These are phyloP conservation scores for Chloroidium sp. DNA, from an alignment of 163 green algal genomes.

Conservation along the genomic window DNA sequence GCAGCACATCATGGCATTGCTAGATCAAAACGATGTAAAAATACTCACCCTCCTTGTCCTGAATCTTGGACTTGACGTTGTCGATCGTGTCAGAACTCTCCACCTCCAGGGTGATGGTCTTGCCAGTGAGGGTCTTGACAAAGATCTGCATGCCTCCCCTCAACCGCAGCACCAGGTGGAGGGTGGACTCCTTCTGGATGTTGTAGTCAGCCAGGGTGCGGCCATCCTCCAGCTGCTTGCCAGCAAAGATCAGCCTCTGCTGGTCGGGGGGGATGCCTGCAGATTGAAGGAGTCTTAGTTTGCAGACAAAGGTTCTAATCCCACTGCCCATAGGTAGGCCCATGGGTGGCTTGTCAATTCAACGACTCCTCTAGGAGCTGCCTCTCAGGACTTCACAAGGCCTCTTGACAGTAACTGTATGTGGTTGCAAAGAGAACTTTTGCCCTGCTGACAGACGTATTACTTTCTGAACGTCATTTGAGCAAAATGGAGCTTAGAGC, in stretches of 20 bases:
- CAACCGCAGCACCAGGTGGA: conserved; percentile 73
- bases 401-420: not conserved
- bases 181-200: conserved; percentile 86
- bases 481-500: not conserved
- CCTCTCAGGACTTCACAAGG: not conserved
- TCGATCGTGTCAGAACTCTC: conserved; percentile 92
- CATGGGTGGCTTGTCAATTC: not conserved
- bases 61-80: conserved; percentile 88
- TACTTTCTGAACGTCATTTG: not conserved
- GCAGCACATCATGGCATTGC: too few species aligned
- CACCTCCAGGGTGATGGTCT: conserved; percentile 95
- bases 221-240: conserved; percentile 94
- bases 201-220: conserved; percentile 84
- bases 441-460: not conserved
- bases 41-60: conserved; percentile 80
- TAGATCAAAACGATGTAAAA: too few species aligned
- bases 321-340: not conserved
- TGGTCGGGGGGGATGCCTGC: conserved; percentile 3
- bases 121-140: conserved; percentile 41
- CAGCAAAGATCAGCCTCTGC: conserved; percentile 40
- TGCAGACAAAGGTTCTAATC: not conserved
- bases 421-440: not conserved
- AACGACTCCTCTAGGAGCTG: not conserved
- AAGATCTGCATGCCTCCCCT: conserved; percentile 60
- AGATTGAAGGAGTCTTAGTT: conserved; percentile 79